Evolutionary conservation across 192 early-diverging fungal genomes (phyloP), one percentile per base, ranked within the genome.

Genomic region (Backusella australiensis): DNA sequence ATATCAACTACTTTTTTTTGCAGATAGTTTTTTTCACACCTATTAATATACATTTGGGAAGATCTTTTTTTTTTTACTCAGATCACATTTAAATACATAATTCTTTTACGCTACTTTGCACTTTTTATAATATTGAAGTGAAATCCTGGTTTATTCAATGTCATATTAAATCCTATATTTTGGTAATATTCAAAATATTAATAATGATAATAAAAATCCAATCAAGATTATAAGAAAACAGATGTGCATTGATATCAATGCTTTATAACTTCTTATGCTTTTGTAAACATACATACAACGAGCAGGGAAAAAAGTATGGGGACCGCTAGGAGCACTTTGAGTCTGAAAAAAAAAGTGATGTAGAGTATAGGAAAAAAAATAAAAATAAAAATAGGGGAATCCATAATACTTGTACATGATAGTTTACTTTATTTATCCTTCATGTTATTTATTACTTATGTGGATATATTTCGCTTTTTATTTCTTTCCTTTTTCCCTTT

Each of bases 401-500:
- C 23, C 56, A 59, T 59, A 59, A 59, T 59, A 59, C n/a, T 26
- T 59, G 56, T 59, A 59, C 56, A 59, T 59, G 56, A 59, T 59
- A 11, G 38, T 69, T 69, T 69, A 39, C 35, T 69, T 39, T 69
- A 39, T 69, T 39, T 67, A 67, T 67, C 35, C 6, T 67, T 19
- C 35, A 68, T n/a, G 34, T 68, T 68, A 68, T 68, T 35, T 68
- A n/a, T 68, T 69, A 69, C 14, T 38, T 69, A 69, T 69, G 35
- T 19, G 4, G 34, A 41, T 69, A 69, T 69, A 69, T 34, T 39
- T 69, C 26, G 8, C 1, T 69, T 39, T 69, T 35, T 35, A 7
- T 68, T 35, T 41, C n/a, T 26, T 41, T 69, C 41, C 14, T 19
- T 39, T 69, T 36, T 69, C 17, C 39, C n/a, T 23, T 69, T 41